A percentile compares a stretch with the other conserved stretches of the same genome.
phyloP scores from a whole-genome alignment of 1,139 yeast genomes.

The Candida albicans region DNA sequence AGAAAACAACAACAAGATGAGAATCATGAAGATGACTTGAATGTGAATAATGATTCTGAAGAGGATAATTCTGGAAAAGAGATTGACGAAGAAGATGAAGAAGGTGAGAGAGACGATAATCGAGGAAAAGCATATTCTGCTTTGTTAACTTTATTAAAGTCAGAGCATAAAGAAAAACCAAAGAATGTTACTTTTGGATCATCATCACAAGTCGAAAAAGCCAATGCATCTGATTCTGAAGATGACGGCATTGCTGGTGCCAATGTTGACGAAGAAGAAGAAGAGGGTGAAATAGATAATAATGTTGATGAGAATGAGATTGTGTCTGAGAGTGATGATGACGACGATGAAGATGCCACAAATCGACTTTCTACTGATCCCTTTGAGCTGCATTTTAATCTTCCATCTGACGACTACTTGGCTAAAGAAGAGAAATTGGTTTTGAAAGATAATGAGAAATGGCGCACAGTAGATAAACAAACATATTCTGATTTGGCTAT shows the following conservation, averaged over 20 bases:
- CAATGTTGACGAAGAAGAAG: conserved; percentile 17
- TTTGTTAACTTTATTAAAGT: conserved; percentile 63
- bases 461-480: conserved; percentile 26
- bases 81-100: conserved; percentile 10
- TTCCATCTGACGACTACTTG: conserved; percentile 44
- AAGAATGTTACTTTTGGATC: too few species aligned
- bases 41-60: conserved; percentile 7
- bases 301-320: conserved; percentile 31
- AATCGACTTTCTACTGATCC: conserved; percentile 47
- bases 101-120: conserved; percentile 18
- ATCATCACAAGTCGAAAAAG: too few species aligned
- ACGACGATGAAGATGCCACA: conserved; percentile 28
- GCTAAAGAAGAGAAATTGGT: conserved; percentile 29
- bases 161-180: conserved; percentile 41
- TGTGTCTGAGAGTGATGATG: conserved; percentile 26
- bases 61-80: conserved; percentile 11
- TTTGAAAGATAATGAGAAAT: conserved; percentile 21
- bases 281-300: conserved; percentile 33
- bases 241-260: conserved; percentile 25
- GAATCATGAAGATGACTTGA: conserved; percentile 11
- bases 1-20: conserved; percentile 20
- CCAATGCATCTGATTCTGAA: conserved; percentile 17
- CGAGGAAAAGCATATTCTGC: conserved; percentile 69
- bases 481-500: conserved; percentile 22
- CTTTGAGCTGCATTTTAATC: conserved; percentile 73